These are phyloP conservation scores for Cryptococcus jaspeensis DNA, from an alignment of 1,284 basidiomycete species.

Conservation along the genomic window DNA sequence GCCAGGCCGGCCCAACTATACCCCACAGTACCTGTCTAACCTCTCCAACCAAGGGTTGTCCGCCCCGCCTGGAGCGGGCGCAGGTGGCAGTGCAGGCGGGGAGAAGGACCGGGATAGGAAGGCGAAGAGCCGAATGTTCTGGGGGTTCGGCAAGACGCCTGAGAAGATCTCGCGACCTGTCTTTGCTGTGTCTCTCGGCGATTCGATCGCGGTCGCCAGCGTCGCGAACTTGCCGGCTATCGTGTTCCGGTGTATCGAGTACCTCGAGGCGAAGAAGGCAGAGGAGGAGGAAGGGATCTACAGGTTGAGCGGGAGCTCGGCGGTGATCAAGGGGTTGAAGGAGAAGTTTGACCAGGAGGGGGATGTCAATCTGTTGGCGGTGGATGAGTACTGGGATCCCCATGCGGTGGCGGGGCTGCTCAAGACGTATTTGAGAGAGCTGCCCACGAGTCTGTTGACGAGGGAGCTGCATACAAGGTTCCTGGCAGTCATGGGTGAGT, in stretches of 20 bases:
- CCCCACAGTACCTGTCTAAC: constrained; percentile 37
- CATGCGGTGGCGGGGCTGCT: constrained; percentile 91
- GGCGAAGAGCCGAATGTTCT: constrained; percentile 83
- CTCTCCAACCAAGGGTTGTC: constrained; percentile 36
- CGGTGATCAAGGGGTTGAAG: constrained; percentile 88
- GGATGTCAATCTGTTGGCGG: constrained; percentile 79
- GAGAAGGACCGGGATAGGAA: constrained; percentile 72
- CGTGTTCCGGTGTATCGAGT: constrained; percentile 89
- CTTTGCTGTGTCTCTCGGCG: constrained; percentile 83
- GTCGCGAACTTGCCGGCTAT: constrained; percentile 90
- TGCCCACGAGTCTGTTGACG: constrained; percentile 88
- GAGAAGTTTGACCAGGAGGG: constrained; percentile 95
- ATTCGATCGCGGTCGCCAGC: constrained; percentile 82
- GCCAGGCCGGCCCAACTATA: constrained; percentile 34
- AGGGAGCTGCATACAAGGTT: constrained; percentile 83
- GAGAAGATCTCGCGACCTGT: constrained; percentile 66
- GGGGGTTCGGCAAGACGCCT: constrained; percentile 62
- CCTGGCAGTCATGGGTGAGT: constrained; percentile 83
- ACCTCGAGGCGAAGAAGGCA: constrained; percentile 83
- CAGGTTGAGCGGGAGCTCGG: constrained; percentile 85
- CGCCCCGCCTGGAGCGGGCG: constrained; percentile 26
- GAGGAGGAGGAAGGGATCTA: constrained; percentile 98
- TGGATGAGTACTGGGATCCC: constrained; percentile 89
- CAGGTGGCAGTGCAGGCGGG: constrained; percentile 20
- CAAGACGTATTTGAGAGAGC: constrained; percentile 84